Percentiles rank a stretch among this genome's conserved stretches.
phyloP scores from a whole-genome alignment of 2,329 filamentous ascomycete species.

The Alternaria sp. region DNA sequence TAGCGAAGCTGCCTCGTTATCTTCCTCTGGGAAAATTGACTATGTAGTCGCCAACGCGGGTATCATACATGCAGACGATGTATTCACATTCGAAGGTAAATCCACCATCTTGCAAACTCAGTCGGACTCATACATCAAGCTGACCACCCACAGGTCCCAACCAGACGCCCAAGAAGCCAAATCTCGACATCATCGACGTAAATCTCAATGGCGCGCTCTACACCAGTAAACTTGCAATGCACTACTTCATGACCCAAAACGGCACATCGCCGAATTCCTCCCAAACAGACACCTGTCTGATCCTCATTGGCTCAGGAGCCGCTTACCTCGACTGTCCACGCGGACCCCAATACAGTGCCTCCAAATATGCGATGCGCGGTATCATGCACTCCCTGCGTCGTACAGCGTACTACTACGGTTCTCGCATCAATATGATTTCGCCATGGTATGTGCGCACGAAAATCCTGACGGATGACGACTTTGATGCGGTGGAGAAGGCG shows the following conservation, averaged over 20 bases:
- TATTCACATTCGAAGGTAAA: constrained; percentile 17
- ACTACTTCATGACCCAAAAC: constrained; percentile 17
- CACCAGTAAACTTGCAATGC: constrained; percentile 16
- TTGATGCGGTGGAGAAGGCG: constrained; percentile 6
- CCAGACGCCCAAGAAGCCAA: constrained; percentile 2
- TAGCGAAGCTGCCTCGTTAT: constrained; percentile 1
- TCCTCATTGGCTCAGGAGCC: constrained; percentile 17
- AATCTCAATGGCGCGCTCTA: constrained; percentile 8
- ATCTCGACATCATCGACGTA: constrained; percentile 8
- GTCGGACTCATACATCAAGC: background rate
- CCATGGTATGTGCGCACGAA: constrained; percentile 20
- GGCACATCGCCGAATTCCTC: background rate
- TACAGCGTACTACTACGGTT: constrained; percentile 11
- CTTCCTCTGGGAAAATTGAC: constrained; percentile 1
- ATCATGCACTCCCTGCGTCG: constrained; percentile 17
- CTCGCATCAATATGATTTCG: constrained; percentile 15
- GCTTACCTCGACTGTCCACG: constrained; percentile 19
- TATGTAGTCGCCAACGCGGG: constrained; percentile 23
- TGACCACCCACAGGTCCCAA: background rate
- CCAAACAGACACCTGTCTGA: constrained; percentile 16
- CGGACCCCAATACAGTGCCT: constrained; percentile 13
- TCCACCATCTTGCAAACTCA: background rate
- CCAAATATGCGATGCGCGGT: constrained; percentile 22
- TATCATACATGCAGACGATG: constrained; percentile 13
- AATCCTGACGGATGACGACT: constrained; percentile 13